These are phyloP conservation scores for Hebeloma cylindrosporum DNA, from an alignment of 768 basidiomycete genomes.

Conservation along the genomic window DNA sequence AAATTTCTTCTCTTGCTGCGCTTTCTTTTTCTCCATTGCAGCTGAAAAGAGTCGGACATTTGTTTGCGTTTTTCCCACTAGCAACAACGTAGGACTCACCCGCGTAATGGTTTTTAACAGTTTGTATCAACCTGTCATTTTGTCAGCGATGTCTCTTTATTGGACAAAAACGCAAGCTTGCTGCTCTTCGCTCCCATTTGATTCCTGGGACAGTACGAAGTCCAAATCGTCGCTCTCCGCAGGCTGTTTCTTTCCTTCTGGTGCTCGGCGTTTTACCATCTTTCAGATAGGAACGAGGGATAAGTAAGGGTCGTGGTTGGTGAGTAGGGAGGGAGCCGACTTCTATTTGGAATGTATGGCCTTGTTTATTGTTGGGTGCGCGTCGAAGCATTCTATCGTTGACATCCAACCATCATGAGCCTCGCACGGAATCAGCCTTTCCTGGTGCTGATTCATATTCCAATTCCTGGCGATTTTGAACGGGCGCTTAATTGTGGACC, in stretches of 20 bases:
- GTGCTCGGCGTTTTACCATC: constrained; percentile 8
- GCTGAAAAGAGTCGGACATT: constrained; percentile 1
- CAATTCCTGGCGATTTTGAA: no score
- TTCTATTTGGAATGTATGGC: constrained; percentile 14
- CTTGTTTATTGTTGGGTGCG: no score
- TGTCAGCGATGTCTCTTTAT: background rate
- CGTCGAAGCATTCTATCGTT: no score
- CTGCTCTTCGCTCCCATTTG: constrained; percentile 9
- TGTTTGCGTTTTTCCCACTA: background rate
- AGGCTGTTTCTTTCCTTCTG: background rate
- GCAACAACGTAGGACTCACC: background rate
- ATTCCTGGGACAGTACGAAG: constrained; percentile 15
- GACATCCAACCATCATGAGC: no score
- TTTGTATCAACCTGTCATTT: constrained; percentile 3
- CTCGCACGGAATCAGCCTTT: no score
- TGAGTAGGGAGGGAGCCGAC: background rate
- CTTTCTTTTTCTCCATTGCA: constrained; percentile 16
- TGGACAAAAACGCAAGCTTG: constrained; percentile 3
- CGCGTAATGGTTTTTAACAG: constrained; percentile 9
- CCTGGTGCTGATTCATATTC: no score
- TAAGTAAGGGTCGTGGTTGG: background rate
- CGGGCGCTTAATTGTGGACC: no score
- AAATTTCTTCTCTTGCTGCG: constrained; percentile 22
- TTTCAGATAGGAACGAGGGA: background rate
- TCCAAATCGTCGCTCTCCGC: constrained; percentile 10